phyloP scores from a whole-genome alignment of 352 stramenopile species.

The Globisporangium nunn region DNA sequence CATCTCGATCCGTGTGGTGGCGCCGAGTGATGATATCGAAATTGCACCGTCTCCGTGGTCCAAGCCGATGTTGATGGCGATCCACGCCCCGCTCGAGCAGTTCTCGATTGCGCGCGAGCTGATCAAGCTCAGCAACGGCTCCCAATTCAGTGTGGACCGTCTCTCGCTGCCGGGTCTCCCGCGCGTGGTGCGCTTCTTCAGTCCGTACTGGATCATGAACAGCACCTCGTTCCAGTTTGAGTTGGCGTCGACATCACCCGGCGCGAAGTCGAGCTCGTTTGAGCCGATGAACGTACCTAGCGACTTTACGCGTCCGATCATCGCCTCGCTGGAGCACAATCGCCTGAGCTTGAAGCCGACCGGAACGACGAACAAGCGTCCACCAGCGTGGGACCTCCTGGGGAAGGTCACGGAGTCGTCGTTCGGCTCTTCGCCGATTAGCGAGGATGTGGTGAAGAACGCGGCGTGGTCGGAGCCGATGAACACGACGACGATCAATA shows the following conservation, averaged over 20 bases:
- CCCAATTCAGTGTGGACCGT: slow-evolving; percentile 70
- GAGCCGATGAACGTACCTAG: slow-evolving; percentile 30
- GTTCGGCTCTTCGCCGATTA: slow-evolving; percentile 39
- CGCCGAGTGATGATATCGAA: not conserved
- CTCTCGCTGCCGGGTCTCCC: slow-evolving; percentile 58
- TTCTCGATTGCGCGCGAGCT: slow-evolving; percentile 66
- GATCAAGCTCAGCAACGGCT: slow-evolving; percentile 37
- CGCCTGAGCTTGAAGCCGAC: slow-evolving; percentile 67
- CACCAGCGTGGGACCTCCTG: slow-evolving; percentile 48
- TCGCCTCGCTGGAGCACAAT: slow-evolving; percentile 49
- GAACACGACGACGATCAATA: slow-evolving; percentile 85
- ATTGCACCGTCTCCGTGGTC: slow-evolving; percentile 50
- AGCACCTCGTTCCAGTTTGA: slow-evolving; percentile 68
- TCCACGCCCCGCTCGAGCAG: slow-evolving; percentile 60
- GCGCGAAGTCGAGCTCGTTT: slow-evolving; percentile 41
- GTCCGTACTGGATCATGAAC: slow-evolving; percentile 83
- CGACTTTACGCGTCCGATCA: slow-evolving; percentile 57
- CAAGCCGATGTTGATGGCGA: slow-evolving; percentile 80
- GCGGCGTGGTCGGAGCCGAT: slow-evolving; percentile 73
- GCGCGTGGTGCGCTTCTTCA: slow-evolving; percentile 76
- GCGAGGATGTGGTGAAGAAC: slow-evolving; percentile 56
- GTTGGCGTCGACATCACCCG: slow-evolving; percentile 45
- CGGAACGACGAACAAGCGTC: slow-evolving; percentile 33
- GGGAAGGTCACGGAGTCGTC: slow-evolving; percentile 44
- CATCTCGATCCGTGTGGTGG: slow-evolving; percentile 49